Conservation (phyloP, 2,329 filamentous ascomycete species). For the Aaosphaeria pasadenensis region DNA sequence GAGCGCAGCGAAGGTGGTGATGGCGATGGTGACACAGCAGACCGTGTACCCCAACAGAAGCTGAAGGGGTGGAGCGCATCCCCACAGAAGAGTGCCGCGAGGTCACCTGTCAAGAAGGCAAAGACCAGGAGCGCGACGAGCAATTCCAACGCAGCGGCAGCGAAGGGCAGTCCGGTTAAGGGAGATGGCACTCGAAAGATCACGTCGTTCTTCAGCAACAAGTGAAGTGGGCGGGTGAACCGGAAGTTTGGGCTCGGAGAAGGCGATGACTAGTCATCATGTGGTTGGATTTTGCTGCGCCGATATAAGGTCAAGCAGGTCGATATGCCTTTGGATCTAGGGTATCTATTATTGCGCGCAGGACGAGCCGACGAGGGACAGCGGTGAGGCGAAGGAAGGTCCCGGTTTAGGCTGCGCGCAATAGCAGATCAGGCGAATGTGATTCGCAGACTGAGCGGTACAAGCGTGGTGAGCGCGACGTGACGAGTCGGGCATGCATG, state of each 20-base stretch:
- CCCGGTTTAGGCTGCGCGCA: conserved; percentile 14
- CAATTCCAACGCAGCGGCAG: conserved; percentile 44
- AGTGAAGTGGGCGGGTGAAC: conserved; percentile 7
- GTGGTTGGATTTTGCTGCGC: conserved; percentile 4
- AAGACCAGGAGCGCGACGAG: conserved; percentile 57
- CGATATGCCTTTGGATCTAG: neutral
- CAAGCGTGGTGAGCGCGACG: conserved; percentile 4
- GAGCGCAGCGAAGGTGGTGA: conserved; percentile 40
- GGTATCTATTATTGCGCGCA: conserved; percentile 3
- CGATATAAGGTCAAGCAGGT: neutral
- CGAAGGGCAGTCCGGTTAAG: conserved; percentile 43
- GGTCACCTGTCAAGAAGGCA: conserved; percentile 20
- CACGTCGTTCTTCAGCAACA: conserved; percentile 56
- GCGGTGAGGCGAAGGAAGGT: conserved; percentile 9
- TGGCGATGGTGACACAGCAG: conserved; percentile 22
- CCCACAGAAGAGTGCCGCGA: conserved; percentile 20
- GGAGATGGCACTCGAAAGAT: conserved; percentile 55
- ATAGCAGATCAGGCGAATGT: conserved; percentile 8
- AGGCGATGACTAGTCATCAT: conserved; percentile 10
- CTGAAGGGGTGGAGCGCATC: conserved; percentile 17
- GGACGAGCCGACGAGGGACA: neutral
- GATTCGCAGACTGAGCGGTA: conserved; percentile 12
- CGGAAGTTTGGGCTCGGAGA: conserved; percentile 9
- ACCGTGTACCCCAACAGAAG: conserved; percentile 39
- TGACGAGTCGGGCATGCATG: conserved; percentile 15